Evolutionary conservation across 78 protist species (phyloP), one percentile per base, ranked within the genome.

Genomic region (Dictyostelium purpureum): DNA sequence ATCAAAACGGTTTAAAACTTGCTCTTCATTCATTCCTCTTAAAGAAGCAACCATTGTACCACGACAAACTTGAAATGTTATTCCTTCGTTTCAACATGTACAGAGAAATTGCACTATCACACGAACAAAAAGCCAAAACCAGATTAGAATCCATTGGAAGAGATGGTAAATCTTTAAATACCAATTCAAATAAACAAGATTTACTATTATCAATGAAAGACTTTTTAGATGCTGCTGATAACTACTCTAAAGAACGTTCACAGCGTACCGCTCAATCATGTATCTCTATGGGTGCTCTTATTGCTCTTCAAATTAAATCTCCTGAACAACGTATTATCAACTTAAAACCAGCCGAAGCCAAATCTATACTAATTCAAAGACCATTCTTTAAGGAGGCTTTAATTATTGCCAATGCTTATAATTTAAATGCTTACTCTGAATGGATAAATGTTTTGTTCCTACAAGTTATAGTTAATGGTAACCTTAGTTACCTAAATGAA

Each of bases 41-140:
- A 12, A 82, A 81, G 54, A 89, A 85, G 28, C 96, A 87, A 45
- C 96, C 96, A 35, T 52, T 80, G 28, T 89, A 94, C 26, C 73
- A 59, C 1, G 94, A 77, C 0, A 85, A 87, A 28, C 37, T 87
- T 47, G 76, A 54, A n/a, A 94, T 94, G 96, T 43, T 94, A 57
- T 94, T 63, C 71, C 33, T 76, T 43, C 77, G 91, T 45, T 94
- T 94, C 70, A 82, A 87, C 40, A 94, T 94, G 96, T 67, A 70
- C 52, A 70, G 94, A 14, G 96, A 94, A 16, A 87, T 94, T 24
- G 96, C 93, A 35, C 70, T 59, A 33, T 47, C 2, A 1, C 89
- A 83, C 33, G 76, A 66, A 57, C 89, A 79, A 11, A 42, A 63
- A 18, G 95, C 95, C 2, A 28, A 42, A 24, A 10, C 43, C 47